Percentiles rank a stretch among this genome's conserved stretches.
Conservation (phyloP, 192 early-diverging fungal species). For the Coemansia sp. region DNA sequence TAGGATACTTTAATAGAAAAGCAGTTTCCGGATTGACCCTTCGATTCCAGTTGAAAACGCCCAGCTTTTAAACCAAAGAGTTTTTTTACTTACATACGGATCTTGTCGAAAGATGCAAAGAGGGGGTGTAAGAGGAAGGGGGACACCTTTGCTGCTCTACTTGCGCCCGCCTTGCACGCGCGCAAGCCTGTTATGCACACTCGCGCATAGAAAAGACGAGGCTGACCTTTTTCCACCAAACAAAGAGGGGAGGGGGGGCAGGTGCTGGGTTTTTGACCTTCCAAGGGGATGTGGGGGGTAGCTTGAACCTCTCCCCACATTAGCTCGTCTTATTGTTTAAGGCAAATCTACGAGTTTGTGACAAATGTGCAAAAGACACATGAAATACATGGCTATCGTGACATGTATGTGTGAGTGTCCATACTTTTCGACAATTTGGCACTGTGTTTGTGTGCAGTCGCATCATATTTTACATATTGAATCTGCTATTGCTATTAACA, state of each 20-base stretch:
- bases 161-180: constrained; percentile 21
- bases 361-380: neutral
- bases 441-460: no score
- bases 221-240: constrained; percentile 6
- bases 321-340: no score
- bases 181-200: constrained; percentile 14
- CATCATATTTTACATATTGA: no score
- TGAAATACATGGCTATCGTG: no score
- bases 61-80: constrained; percentile 1
- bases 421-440: no score
- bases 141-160: neutral
- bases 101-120: neutral
- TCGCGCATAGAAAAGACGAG: constrained; percentile 2
- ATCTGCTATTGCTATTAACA: no score
- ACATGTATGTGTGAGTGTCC: no score
- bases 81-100: neutral
- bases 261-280: constrained; percentile 14
- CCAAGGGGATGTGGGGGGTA: constrained; percentile 26
- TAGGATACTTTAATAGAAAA: neutral
- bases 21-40: no score
- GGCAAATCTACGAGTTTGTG: no score
- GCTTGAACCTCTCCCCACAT: constrained; percentile 20
- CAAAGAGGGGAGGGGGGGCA: constrained; percentile 13
- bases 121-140: constrained; percentile 3
- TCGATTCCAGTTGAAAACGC: neutral